These are phyloP conservation scores for Selenicereus undatus DNA, from an alignment of 148 eudicot genomes.

Conservation along the genomic window DNA sequence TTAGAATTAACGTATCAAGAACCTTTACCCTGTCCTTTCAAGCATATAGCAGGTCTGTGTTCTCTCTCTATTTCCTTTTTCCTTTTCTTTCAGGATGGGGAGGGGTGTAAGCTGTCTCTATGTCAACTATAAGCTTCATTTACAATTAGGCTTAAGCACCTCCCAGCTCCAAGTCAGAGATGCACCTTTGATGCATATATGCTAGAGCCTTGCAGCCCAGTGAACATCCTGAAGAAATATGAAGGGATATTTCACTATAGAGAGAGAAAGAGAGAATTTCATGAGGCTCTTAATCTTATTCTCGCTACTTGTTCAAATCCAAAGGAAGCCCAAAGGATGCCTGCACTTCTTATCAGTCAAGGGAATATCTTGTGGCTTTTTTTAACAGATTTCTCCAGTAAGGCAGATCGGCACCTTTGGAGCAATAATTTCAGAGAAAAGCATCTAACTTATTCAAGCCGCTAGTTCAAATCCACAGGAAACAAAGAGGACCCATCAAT, in stretches of 20 bases:
- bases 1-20: too few relatives aligned
- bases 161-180: not conserved
- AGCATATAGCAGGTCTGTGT: too few relatives aligned
- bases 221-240: not conserved
- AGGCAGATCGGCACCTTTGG: not conserved
- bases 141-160: not conserved
- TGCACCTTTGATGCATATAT: not conserved
- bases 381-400: not conserved
- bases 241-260: not conserved
- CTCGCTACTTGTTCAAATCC: not conserved
- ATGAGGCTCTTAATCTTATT: not conserved
- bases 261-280: not conserved
- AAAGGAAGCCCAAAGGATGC: not conserved
- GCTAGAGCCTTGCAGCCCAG: not conserved
- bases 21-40: too few relatives aligned
- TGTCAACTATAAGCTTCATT: not conserved
- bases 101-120: not conserved
- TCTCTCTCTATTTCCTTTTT: not conserved
- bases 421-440: not conserved
- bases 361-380: not conserved
- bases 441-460: not conserved
- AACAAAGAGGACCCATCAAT: too few relatives aligned
- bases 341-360: not conserved
- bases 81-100: not conserved
- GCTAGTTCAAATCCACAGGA: too few relatives aligned